Base-by-base conservation (phyloP, 306 rosid genomes). In the Boehmeria nivea region DNA sequence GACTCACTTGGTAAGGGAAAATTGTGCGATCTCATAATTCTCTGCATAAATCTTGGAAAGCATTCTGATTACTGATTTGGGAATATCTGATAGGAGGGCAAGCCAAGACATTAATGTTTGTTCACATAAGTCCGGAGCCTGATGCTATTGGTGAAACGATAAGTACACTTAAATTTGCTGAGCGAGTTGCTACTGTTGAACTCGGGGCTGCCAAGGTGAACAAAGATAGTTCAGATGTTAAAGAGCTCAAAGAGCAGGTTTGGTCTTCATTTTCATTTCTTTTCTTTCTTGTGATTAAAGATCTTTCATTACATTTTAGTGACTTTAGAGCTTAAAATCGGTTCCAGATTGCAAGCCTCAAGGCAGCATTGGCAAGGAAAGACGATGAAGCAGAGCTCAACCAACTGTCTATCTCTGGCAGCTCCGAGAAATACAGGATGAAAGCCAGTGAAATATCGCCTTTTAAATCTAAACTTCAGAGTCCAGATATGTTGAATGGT, bases 71-170 rank as follows among this genome's bases (percentile, higher is more conserved):
- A 57, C 21, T 51, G 45, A 46, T 61, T 44, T 71, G 51, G 31
- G 54, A 74, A 51, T 12, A 19, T 23, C 28, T 55, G 11, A 54
- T 69, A 90, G 97, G 97, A 46, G 97, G 97, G 37, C 95, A 90
- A 65, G 97, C 97, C 57, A 90, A 90, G 71, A 90, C 95, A 17
- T 74, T 90, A 24, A 90, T 90, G 97, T 90, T 90, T 72, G 94
- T 90, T 72, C 97, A 90, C 81, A 78, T 90, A 44, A 86, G 97
- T 63, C 97, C 95, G 0, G 97, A 84, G 79, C 61, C 79, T 11
- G 90, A 90, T 61, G 88, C 94, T 33, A 6, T 68, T 56, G 83
- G 90, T 64, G 97, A 90, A 74, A 82, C 95, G 43, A 74, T 90
- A 9, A 90, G 97, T 72, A 90, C 97, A 24, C 78, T 90, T 43